Base-by-base conservation (phyloP, 306 rosid genomes). In the Glycine latifolia region DNA sequence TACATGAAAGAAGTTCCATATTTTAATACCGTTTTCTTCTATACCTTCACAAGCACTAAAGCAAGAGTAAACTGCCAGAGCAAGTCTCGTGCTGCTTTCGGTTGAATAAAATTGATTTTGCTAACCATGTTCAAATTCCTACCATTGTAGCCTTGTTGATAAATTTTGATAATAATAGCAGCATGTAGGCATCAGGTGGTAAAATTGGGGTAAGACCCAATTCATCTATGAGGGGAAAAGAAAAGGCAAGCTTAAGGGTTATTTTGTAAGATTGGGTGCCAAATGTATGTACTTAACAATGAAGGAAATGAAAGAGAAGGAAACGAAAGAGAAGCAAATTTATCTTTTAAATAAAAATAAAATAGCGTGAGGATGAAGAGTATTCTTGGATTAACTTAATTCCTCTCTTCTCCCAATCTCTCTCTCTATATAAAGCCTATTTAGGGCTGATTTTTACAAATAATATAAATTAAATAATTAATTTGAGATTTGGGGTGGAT, bases 31-130 rank as follows among this genome's bases (percentile, higher is more conserved):
- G 5, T 35, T 6, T 35, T 3, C n/a, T 62, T 55, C 13, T 65
- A 35, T 78, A 44, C 11, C 69, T 65, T 67, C 15, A 16, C 87
- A 95, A 97, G 97, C 99, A 83, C 97, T 91, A 82, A 95, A 95
- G 59, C 88, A 76, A 76, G 97, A 95, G 86, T n/a, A 97, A 95
- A 83, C 76, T 95, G 77, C 99, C 99, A 0, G 99, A 95, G 80
- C 80, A 93, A 88, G 97, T 91, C 8, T 69, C 93, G 63, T 93
- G 99, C 82, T 95, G 97, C 68, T 58, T 91, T 82, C 82, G 97
- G 1, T 78, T 95, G 93, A 93, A 95, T 41, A 92, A 90, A 88
- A 73, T 93, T 62, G 97, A 93, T 72, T 89, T 95, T 49, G 91
- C 86, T 39, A 91, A 95, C 86, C 86, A 74, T n/a, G n/a, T n/a